phyloP scores from a whole-genome alignment of 176 grass and related monocot species.

The Miscanthus lutarioriparius region DNA sequence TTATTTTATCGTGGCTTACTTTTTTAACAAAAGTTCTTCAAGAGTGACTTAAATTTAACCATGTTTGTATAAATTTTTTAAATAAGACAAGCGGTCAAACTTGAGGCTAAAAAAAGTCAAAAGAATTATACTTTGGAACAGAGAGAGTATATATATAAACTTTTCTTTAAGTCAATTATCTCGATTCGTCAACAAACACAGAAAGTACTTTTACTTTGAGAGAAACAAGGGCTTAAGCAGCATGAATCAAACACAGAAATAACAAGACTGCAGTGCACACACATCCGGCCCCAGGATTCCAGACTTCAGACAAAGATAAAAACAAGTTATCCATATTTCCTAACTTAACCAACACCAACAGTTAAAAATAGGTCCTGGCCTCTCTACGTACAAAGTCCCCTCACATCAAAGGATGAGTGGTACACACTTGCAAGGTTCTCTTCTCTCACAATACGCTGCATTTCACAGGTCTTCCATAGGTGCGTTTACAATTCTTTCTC shows the following conservation, averaged over 20 bases:
- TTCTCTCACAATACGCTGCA: not conserved
- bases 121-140: too few species aligned
- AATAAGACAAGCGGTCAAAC: too few species aligned
- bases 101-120: too few species aligned
- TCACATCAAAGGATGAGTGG: conserved; percentile 35
- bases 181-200: not conserved
- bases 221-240: not conserved
- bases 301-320: conserved; percentile 1
- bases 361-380: conserved; percentile 25
- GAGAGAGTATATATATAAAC: too few species aligned
- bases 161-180: conserved; percentile 3
- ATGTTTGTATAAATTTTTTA: too few species aligned
- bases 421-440: conserved; percentile 10
- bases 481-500: not conserved
- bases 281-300: not conserved
- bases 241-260: not conserved
- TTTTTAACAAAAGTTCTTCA: too few species aligned
- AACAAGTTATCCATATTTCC: conserved; percentile 30
- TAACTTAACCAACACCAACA: conserved; percentile 30
- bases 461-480: not conserved
- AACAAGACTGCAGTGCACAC: not conserved
- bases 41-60: too few species aligned
- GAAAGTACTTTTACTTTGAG: not conserved
- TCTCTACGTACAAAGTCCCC: conserved; percentile 36
- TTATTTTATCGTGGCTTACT: too few species aligned